phyloP scores from a whole-genome alignment of 352 stramenopile genomes.

The Globisporangium spinosum region DNA sequence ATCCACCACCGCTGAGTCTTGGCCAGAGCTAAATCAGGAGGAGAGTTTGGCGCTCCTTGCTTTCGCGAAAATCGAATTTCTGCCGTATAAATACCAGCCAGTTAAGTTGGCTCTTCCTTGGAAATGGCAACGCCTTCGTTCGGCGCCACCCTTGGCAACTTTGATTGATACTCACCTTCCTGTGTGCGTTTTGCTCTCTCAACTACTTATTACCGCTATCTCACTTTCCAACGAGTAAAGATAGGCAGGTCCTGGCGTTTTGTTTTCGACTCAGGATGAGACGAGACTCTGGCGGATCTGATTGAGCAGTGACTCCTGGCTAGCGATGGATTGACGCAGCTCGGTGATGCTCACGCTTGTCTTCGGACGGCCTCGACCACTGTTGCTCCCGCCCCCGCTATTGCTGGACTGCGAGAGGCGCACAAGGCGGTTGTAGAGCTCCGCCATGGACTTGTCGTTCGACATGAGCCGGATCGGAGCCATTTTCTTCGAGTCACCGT shows the following conservation, averaged over 20 bases:
- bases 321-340: slow-evolving; percentile 17
- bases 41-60: not conserved
- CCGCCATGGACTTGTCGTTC: slow-evolving; percentile 15
- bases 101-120: not conserved
- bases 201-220: not conserved
- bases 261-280: not conserved
- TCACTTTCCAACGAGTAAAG: slow-evolving; percentile 17
- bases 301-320: slow-evolving; percentile 12
- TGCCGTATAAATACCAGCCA: slow-evolving; percentile 10
- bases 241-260: not conserved
- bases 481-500: slow-evolving; percentile 14
- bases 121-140: not conserved
- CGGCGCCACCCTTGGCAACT: not conserved
- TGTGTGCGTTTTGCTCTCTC: not conserved
- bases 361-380: not conserved
- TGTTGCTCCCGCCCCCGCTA: not conserved
- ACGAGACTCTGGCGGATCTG: slow-evolving; percentile 17
- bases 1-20: not conserved
- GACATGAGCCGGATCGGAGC: slow-evolving; percentile 8
- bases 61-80: not conserved
- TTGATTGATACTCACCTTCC: not conserved
- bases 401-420: slow-evolving; percentile 18
- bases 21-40: not conserved
- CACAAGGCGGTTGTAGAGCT: slow-evolving; percentile 22
- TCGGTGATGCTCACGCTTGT: slow-evolving; percentile 8